Percentiles rank a stretch among this genome's conserved stretches.
These are phyloP conservation scores for Eucalyptus leucophloia DNA, from an alignment of 345 rosid genomes.

Conservation along the genomic window DNA sequence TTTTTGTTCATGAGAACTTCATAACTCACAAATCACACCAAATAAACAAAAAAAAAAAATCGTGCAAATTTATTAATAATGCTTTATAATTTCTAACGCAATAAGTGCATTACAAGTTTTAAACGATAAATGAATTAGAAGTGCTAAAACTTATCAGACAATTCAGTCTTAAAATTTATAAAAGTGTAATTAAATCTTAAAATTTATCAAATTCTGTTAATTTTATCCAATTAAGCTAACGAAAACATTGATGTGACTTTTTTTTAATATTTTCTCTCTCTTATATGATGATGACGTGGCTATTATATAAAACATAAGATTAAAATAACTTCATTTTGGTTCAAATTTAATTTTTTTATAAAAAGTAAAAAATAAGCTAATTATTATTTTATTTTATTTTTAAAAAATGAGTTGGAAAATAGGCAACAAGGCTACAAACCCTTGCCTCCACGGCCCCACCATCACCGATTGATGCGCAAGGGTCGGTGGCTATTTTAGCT, in stretches of 20 bases:
- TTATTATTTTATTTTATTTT: too few relatives aligned
- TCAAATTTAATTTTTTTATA: too few relatives aligned
- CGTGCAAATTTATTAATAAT: not conserved
- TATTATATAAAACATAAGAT: too few relatives aligned
- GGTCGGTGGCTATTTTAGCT: accelerated
- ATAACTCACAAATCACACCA: not conserved
- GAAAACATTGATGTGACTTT: not conserved
- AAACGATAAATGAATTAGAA: too few relatives aligned
- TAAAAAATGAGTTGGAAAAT: not conserved
- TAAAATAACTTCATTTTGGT: not conserved
- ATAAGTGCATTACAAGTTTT: not conserved
- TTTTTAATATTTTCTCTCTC: not conserved
- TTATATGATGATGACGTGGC: accelerated
- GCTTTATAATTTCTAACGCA: not conserved
- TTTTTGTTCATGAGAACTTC: not conserved
- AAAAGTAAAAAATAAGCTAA: not conserved
- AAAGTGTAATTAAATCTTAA: too few relatives aligned
- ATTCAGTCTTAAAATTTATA: too few relatives aligned
- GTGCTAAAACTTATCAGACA: too few relatives aligned
- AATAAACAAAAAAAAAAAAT: not conserved
- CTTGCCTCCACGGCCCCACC: not conserved
- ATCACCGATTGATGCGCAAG: accelerated
- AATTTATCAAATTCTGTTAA: not conserved
- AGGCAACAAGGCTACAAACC: not conserved
- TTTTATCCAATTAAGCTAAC: not conserved